phyloP scores from a whole-genome alignment of 208 protist species.

The Tritrichomonas musculus region DNA sequence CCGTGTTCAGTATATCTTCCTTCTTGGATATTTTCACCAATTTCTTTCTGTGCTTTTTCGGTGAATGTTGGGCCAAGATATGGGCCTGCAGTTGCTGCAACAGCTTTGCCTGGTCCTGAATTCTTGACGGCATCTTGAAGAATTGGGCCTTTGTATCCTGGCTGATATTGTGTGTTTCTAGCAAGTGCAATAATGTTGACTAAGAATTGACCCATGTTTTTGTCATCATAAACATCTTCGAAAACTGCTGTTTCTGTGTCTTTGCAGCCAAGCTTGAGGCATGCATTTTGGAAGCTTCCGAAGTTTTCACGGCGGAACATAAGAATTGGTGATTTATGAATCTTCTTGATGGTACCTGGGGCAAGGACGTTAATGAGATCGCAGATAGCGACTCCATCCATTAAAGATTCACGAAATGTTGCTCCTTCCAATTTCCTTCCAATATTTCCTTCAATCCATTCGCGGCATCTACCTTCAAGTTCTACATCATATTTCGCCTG shows the following conservation, averaged over 20 bases:
- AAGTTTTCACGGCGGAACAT: slow-evolving; percentile 27
- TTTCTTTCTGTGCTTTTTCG: no score
- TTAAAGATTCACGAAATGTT: neutral
- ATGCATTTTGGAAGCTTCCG: neutral
- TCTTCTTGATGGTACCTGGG: neutral
- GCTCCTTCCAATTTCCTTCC: neutral
- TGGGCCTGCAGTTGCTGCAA: neutral
- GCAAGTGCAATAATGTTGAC: neutral
- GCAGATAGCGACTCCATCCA: neutral
- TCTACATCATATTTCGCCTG: neutral
- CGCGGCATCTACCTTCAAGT: neutral
- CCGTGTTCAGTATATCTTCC: neutral
- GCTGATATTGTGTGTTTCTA: neutral
- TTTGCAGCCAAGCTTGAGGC: neutral
- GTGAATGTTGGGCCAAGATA: no score
- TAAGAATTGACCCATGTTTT: slow-evolving; percentile 16
- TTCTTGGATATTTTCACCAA: neutral
- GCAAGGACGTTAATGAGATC: neutral
- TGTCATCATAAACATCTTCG: slow-evolving; percentile 24
- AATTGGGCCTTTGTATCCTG: slow-evolving; percentile 23
- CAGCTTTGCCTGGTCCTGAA: no score
- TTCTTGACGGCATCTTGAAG: neutral
- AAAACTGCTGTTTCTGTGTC: neutral
- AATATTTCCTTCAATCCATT: neutral
- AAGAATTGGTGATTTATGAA: neutral